Evolutionary conservation across 2,329 filamentous ascomycete species (phyloP).

Genomic region (Diaporthe destruens): DNA sequence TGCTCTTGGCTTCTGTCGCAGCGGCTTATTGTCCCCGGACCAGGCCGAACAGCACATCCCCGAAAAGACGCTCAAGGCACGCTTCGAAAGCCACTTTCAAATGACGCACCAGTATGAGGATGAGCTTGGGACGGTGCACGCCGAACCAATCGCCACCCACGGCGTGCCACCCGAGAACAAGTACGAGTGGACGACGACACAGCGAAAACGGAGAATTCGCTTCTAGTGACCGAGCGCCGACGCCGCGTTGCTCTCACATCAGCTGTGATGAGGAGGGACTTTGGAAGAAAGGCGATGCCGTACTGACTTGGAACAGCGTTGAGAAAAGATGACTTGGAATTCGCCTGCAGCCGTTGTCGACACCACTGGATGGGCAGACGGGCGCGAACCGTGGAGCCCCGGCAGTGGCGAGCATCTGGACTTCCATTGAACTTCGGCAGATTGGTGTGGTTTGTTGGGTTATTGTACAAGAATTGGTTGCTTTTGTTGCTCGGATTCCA

Average conservation of each 20-base stretch:
- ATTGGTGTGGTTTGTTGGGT: slow-evolving; percentile 1
- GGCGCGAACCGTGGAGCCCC: not conserved
- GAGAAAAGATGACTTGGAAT: not conserved
- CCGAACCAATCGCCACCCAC: slow-evolving; percentile 8
- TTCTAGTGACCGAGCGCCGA: not conserved
- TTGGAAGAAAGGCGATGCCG: not conserved
- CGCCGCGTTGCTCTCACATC: not conserved
- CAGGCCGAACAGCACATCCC: slow-evolving; percentile 3
- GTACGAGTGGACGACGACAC: slow-evolving; percentile 5
- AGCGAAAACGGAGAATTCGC: not conserved
- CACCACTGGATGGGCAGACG: not conserved
- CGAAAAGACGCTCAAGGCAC: not conserved
- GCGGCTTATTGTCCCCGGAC: not conserved
- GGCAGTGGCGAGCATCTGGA: not conserved
- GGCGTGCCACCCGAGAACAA: slow-evolving; percentile 13
- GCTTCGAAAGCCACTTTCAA: not conserved
- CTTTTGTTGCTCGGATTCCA: not conserved
- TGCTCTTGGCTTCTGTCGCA: not conserved
- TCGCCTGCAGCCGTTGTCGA: not conserved
- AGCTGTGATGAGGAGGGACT: not conserved
- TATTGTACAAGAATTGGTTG: not conserved
- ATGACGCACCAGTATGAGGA: slow-evolving; percentile 21
- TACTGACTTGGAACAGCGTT: not conserved
- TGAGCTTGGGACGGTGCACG: not conserved
- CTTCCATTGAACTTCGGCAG: not conserved